These are phyloP conservation scores for Pseudisothecium myosuroides DNA, from an alignment of 225 moss, liverwort and hornwort species.

Conservation along the genomic window DNA sequence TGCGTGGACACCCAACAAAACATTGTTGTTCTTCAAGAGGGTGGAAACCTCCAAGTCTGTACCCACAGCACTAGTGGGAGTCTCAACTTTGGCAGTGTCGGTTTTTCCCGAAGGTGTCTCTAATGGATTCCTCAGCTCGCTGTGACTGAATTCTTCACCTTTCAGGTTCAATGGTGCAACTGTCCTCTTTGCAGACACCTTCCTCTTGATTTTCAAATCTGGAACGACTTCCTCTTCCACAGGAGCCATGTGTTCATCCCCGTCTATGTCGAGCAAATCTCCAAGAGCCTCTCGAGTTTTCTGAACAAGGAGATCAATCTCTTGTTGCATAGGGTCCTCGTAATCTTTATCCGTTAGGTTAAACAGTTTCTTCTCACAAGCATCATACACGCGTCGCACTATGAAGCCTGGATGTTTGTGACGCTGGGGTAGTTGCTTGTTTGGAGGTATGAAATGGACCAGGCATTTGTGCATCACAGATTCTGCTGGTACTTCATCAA, in stretches of 20 bases:
- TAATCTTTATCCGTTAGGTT: constrained; percentile 97
- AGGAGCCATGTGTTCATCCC: constrained; percentile 30
- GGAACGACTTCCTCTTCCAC: constrained; percentile 24
- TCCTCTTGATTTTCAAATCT: constrained; percentile 47
- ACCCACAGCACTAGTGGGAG: constrained; percentile 62
- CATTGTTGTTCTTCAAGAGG: constrained; percentile 38
- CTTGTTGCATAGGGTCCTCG: constrained; percentile 92
- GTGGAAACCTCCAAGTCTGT: constrained; percentile 49
- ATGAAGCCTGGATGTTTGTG: constrained; percentile 88
- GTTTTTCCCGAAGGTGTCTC: constrained; percentile 47
- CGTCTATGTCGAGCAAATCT: constrained; percentile 61
- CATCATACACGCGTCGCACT: constrained; percentile 88
- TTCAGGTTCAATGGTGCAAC: constrained; percentile 56
- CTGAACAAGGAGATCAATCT: constrained; percentile 85
- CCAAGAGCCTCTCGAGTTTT: constrained; percentile 72
- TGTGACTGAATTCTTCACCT: constrained; percentile 39
- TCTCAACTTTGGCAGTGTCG: constrained; percentile 29
- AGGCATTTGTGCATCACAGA: constrained; percentile 97
- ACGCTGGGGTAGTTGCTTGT: constrained; percentile 71
- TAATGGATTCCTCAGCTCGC: constrained; percentile 20
- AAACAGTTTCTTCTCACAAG: constrained; percentile 85
- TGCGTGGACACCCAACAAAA: constrained; percentile 59
- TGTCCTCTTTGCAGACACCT: constrained; percentile 34
- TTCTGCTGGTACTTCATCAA: constrained; percentile 94
- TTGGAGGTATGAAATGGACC: constrained; percentile 82